Evolutionary conservation across 352 stramenopile species (phyloP).

Genomic region (Phytophthora niederhauseri): DNA sequence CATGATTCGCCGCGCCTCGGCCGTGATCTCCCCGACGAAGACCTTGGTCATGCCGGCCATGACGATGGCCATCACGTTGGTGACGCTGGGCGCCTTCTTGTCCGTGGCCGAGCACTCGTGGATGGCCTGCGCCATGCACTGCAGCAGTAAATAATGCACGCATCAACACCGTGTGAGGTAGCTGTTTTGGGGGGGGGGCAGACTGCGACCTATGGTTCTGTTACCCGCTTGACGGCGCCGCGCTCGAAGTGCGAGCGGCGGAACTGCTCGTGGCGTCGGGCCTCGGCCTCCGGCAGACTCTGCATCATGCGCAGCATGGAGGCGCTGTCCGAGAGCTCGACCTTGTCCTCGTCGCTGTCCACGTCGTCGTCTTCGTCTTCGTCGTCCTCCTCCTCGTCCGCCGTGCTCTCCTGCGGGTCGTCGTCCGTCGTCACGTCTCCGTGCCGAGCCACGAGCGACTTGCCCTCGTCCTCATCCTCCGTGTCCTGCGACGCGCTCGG

Average conservation of each 20-base stretch:
- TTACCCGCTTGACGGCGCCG: slow-evolving; percentile 77
- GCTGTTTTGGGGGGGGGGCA: neutral
- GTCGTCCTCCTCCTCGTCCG: slow-evolving; percentile 58
- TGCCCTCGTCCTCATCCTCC: slow-evolving; percentile 47
- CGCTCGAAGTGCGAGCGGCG: slow-evolving; percentile 86
- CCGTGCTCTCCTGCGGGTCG: slow-evolving; percentile 46
- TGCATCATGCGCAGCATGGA: slow-evolving; percentile 84
- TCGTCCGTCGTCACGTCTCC: slow-evolving; percentile 63
- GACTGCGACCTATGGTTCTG: neutral
- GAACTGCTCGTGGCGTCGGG: slow-evolving; percentile 80
- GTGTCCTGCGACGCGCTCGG: slow-evolving; percentile 51
- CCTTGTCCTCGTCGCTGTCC: slow-evolving; percentile 52
- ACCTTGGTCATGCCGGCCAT: slow-evolving; percentile 90
- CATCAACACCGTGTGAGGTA: neutral
- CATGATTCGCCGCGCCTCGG: slow-evolving; percentile 84
- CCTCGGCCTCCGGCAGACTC: slow-evolving; percentile 65
- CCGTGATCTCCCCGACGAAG: slow-evolving; percentile 80
- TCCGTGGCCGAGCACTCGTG: slow-evolving; percentile 65
- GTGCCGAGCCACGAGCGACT: slow-evolving; percentile 14
- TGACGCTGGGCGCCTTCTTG: slow-evolving; percentile 62
- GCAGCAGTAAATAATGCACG: slow-evolving; percentile 5
- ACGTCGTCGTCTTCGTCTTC: slow-evolving; percentile 55
- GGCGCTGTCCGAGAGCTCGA: slow-evolving; percentile 59
- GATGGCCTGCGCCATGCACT: slow-evolving; percentile 84
- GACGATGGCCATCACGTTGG: slow-evolving; percentile 88